Percentiles rank a stretch among this genome's conserved stretches.
Evolutionary conservation across 768 basidiomycete species (phyloP).

Genomic region (Boletus rufocinnamomeus): DNA sequence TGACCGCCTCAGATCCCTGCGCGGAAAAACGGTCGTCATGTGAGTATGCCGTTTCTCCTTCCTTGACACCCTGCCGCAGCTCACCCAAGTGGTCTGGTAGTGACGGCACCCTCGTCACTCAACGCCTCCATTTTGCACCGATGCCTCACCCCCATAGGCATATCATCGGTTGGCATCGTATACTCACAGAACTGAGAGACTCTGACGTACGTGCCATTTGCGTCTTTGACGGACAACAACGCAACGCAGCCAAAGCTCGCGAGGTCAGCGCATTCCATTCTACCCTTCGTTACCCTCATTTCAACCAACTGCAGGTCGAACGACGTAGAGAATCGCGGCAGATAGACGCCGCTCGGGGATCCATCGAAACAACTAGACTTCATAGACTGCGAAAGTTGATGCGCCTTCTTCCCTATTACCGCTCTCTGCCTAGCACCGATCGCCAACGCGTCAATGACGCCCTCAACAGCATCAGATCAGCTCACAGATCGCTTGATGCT

Average conservation of each 20-base stretch:
- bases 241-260: conserved; percentile 64
- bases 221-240: conserved; percentile 76
- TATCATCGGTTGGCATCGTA: conserved; percentile 75
- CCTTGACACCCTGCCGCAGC: background rate
- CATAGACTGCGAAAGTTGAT: conserved; percentile 51
- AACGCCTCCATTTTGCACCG: conserved; percentile 74
- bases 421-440: conserved; percentile 33
- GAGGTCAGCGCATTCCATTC: conserved; percentile 52
- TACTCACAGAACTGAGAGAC: conserved; percentile 62
- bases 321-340: conserved; percentile 55
- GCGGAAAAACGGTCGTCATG: conserved; percentile 76
- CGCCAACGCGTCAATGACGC: conserved; percentile 32
- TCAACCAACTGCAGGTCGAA: conserved; percentile 43
- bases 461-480: conserved; percentile 19
- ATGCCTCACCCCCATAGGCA: conserved; percentile 66
- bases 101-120: conserved; percentile 85
- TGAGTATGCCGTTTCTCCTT: conserved; percentile 35
- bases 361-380: conserved; percentile 59
- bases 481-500: conserved; percentile 8
- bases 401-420: conserved; percentile 41
- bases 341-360: conserved; percentile 51
- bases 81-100: conserved; percentile 39
- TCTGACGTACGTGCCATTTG: conserved; percentile 63
- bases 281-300: conserved; percentile 1
- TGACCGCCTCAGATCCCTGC: conserved; percentile 58